Evolutionary conservation across 805 yeast genomes (phyloP).

Genomic region (Spencermartinsiella europaea): DNA sequence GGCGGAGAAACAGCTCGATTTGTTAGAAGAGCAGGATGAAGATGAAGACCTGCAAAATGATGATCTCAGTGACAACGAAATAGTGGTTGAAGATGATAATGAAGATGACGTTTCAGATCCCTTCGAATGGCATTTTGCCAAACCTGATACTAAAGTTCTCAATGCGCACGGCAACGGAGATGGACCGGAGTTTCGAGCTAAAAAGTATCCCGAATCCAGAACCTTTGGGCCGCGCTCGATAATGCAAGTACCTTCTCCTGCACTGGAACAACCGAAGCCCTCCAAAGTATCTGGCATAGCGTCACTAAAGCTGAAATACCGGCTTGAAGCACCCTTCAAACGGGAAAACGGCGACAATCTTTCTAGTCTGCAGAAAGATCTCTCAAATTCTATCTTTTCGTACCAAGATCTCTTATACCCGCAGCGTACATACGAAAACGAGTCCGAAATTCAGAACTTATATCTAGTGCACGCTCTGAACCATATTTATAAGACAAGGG

Average conservation of each 20-base stretch:
- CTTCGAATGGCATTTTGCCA: constrained; percentile 69
- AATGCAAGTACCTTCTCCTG: constrained; percentile 11
- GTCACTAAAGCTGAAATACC: constrained; percentile 18
- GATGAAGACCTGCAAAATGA: constrained; percentile 29
- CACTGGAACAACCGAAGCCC: neutral
- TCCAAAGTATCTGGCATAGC: neutral
- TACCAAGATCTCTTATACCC: constrained; percentile 71
- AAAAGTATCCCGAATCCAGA: constrained; percentile 16
- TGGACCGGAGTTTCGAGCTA: constrained; percentile 23
- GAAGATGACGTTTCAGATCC: constrained; percentile 53
- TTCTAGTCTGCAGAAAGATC: constrained; percentile 42
- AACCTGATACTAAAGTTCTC: constrained; percentile 31
- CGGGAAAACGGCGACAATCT: constrained; percentile 28
- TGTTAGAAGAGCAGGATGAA: constrained; percentile 26
- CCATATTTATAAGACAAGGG: constrained; percentile 83
- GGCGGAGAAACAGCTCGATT: constrained; percentile 36
- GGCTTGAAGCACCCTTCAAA: constrained; percentile 17
- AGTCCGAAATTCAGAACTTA: constrained; percentile 50
- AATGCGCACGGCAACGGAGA: constrained; percentile 16
- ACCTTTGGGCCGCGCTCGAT: constrained; percentile 23
- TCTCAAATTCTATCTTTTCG: constrained; percentile 61
- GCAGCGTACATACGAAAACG: constrained; percentile 46
- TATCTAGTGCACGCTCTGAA: constrained; percentile 71
- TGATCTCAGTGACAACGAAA: constrained; percentile 30
- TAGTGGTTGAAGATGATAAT: constrained; percentile 37